These are phyloP conservation scores for Strigomonas culicis DNA, from an alignment of 208 protist genomes.

Conservation along the genomic window DNA sequence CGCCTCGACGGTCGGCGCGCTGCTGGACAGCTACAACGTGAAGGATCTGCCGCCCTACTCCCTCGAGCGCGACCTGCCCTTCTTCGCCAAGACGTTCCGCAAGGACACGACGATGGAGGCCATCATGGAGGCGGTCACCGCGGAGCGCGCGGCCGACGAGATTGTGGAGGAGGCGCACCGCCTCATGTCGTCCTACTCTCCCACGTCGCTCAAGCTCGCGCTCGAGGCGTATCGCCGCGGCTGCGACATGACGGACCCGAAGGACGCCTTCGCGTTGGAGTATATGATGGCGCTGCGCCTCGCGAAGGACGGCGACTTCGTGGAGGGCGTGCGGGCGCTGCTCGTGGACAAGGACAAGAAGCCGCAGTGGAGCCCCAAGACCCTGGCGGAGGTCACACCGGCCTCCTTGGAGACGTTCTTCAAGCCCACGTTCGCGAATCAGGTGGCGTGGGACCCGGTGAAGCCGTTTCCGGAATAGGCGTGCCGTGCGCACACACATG, in stretches of 20 bases:
- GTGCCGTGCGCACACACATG: too few species aligned
- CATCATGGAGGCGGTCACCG: conserved; percentile 37
- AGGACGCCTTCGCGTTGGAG: conserved; percentile 61
- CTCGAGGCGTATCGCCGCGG: conserved; percentile 54
- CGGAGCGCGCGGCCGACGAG: conserved; percentile 21
- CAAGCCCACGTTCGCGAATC: conserved; percentile 20
- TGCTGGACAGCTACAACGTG: conserved; percentile 39
- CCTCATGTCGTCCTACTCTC: conserved; percentile 36
- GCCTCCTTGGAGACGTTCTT: conserved; percentile 29
- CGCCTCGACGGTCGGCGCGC: conserved; percentile 28
- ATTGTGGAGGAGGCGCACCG: conserved; percentile 28
- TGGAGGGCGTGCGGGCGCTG: conserved; percentile 73
- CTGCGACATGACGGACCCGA: conserved; percentile 22
- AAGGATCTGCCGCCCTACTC: conserved; percentile 41
- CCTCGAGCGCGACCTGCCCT: conserved; percentile 24
- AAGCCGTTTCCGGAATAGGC: conserved; percentile 18
- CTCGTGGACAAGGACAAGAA: conserved; percentile 82
- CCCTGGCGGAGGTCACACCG: conserved; percentile 38
- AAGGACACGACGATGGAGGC: conserved; percentile 30
- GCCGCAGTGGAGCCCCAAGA: conserved; percentile 70
- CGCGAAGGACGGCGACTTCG: conserved; percentile 45
- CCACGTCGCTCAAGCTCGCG: conserved; percentile 47
- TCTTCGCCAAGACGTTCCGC: conserved; percentile 33
- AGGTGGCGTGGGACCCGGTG: conserved; percentile 43
- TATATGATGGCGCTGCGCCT: conserved; percentile 46